Conservation (phyloP, 768 basidiomycete genomes). For the Trametes villosa region DNA sequence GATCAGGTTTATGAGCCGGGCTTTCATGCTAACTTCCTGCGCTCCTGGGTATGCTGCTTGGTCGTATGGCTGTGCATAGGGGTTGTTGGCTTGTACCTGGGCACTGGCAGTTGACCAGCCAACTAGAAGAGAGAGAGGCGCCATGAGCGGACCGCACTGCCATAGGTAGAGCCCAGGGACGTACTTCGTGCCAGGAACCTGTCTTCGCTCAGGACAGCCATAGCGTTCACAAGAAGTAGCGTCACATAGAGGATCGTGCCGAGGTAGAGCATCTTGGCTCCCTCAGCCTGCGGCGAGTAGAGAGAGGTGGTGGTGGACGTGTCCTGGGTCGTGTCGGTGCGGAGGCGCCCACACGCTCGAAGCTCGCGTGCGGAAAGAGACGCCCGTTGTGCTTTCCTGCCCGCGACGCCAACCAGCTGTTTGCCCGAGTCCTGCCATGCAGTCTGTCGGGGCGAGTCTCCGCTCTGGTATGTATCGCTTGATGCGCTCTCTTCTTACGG, state of each 20-base stretch:
- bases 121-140: constrained; percentile 51
- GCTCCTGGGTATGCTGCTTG: constrained; percentile 59
- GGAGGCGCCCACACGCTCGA: constrained; percentile 10
- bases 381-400: constrained; percentile 17
- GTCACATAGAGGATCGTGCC: constrained; percentile 84
- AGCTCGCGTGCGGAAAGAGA: constrained; percentile 8
- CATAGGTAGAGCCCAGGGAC: constrained; percentile 35
- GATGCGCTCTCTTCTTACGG: too few relatives aligned
- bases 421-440: constrained; percentile 19
- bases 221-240: constrained; percentile 89
- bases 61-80: constrained; percentile 73
- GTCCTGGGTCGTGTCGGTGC: constrained; percentile 6
- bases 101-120: constrained; percentile 83
- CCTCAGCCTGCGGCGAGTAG: neutral
- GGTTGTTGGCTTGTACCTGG: constrained; percentile 58
- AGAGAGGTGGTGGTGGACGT: constrained; percentile 24
- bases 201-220: constrained; percentile 95
- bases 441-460: constrained; percentile 22
- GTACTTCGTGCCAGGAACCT: constrained; percentile 91
- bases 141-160: constrained; percentile 17
- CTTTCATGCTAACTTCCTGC: constrained; percentile 75
- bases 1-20: constrained; percentile 88
- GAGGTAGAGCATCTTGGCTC: constrained; percentile 53
- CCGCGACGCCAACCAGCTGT: constrained; percentile 6
- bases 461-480: constrained; percentile 18